Conservation (phyloP, 73 alveolate genomes). For the Durusdinium trenchii region DNA sequence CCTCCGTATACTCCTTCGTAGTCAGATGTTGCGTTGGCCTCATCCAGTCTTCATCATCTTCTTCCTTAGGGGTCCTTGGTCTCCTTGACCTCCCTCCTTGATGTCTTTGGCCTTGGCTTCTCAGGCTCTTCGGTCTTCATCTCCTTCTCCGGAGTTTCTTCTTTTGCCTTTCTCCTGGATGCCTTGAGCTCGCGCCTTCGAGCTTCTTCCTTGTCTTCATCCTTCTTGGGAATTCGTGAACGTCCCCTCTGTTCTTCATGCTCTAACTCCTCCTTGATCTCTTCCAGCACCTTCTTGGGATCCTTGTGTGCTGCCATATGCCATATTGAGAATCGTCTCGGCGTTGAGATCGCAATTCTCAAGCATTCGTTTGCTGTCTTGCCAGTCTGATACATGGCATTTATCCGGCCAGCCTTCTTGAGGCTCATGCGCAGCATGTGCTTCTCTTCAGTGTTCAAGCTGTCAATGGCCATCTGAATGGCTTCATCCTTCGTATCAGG, state of each 20-base stretch:
- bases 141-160: background rate
- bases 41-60: background rate
- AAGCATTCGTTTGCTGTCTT: too few species aligned
- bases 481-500: too few species aligned
- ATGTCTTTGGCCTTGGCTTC: background rate
- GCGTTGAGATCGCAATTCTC: too few species aligned
- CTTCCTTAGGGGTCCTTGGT: background rate
- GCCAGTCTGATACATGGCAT: too few species aligned
- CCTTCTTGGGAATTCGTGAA: background rate
- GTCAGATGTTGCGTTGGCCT: background rate
- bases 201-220: background rate
- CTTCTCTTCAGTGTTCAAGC: too few species aligned
- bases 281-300: background rate
- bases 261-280: background rate
- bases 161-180: background rate
- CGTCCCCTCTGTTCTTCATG: too few species aligned
- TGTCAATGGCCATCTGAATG: too few species aligned
- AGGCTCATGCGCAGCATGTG: too few species aligned
- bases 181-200: background rate
- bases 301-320: too few species aligned
- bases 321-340: too few species aligned
- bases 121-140: background rate
- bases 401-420: too few species aligned
- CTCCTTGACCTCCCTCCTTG: background rate
- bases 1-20: background rate